These are phyloP conservation scores for Astrothelium subdiscretum DNA, from an alignment of 495 filamentous ascomycete species.

Conservation along the genomic window DNA sequence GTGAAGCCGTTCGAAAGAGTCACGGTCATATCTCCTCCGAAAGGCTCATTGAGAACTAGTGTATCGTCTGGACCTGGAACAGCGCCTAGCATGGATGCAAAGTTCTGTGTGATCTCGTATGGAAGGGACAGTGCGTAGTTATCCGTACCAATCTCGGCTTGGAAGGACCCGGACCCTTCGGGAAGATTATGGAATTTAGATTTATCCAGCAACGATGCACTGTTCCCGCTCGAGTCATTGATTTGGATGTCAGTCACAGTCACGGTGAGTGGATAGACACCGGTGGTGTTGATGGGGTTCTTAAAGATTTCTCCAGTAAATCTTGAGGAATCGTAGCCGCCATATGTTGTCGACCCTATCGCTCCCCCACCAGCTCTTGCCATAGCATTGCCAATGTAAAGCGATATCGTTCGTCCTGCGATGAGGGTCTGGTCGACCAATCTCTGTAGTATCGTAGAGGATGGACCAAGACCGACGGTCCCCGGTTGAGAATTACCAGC, in stretches of 20 bases:
- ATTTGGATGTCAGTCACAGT: conserved; percentile 23
- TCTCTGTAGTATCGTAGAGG: conserved; percentile 19
- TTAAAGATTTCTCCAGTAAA: conserved; percentile 15
- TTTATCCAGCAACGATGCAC: conserved; percentile 21
- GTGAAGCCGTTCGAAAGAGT: conserved; percentile 21
- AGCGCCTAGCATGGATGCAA: conserved; percentile 15
- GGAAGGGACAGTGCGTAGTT: conserved; percentile 24
- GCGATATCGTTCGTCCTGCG: conserved; percentile 22
- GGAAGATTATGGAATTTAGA: conserved; percentile 16
- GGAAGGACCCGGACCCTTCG: conserved; percentile 13
- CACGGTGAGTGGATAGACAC: conserved; percentile 16
- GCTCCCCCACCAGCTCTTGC: conserved; percentile 18
- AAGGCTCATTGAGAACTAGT: conserved; percentile 17
- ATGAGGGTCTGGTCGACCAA: conserved; percentile 16
- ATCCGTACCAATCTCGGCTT: conserved; percentile 22
- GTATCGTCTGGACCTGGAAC: conserved; percentile 17
- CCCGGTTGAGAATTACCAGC: conserved; percentile 13
- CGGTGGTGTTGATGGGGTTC: conserved; percentile 14
- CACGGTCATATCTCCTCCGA: conserved; percentile 21
- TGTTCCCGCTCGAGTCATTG: conserved; percentile 10
- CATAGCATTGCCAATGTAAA: conserved; percentile 21
- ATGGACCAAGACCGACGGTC: conserved; percentile 20
- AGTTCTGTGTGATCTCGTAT: conserved; percentile 24
- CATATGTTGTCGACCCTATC: conserved; percentile 21
- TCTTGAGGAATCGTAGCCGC: conserved; percentile 25